Conservation (phyloP, 2,329 filamentous ascomycete genomes). For the Neofusicoccum sp. region DNA sequence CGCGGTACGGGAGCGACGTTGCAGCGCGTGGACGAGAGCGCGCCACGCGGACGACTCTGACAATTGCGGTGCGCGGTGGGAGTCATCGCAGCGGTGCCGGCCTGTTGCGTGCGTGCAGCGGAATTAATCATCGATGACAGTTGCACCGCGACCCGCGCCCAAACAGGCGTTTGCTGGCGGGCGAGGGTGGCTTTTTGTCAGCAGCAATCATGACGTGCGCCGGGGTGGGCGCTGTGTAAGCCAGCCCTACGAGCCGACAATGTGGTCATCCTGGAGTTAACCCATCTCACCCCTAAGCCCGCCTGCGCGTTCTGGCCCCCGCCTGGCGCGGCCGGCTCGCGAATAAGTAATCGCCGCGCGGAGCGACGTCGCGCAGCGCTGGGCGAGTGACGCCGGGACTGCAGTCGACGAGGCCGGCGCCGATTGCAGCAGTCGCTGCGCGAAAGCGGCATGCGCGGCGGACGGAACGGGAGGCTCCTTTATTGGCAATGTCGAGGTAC, state of each 20-base stretch:
- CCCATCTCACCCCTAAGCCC: constrained; percentile 1
- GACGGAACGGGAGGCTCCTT: not conserved
- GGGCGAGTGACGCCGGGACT: no score
- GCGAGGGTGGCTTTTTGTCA: constrained; percentile 8
- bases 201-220: not conserved
- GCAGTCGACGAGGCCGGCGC: no score
- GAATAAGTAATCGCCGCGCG: constrained; percentile 2
- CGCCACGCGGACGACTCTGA: not conserved
- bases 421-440: no score
- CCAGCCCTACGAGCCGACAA: constrained; percentile 15
- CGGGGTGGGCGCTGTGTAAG: constrained; percentile 4
- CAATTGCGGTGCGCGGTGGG: not conserved
- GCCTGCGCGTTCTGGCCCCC: not conserved
- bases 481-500: constrained; percentile 15
- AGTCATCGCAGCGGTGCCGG: not conserved
- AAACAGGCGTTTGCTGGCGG: constrained; percentile 1
- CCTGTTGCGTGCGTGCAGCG: not conserved
- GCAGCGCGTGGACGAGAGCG: not conserved
- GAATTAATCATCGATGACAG: constrained; percentile 9
- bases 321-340: not conserved
- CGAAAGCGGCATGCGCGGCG: not conserved
- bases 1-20: not conserved
- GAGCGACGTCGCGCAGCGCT: no score
- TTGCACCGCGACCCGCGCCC: not conserved
- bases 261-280: constrained; percentile 11